Conservation (phyloP, 1,139 yeast species). For the Yamadazyma triangularis region DNA sequence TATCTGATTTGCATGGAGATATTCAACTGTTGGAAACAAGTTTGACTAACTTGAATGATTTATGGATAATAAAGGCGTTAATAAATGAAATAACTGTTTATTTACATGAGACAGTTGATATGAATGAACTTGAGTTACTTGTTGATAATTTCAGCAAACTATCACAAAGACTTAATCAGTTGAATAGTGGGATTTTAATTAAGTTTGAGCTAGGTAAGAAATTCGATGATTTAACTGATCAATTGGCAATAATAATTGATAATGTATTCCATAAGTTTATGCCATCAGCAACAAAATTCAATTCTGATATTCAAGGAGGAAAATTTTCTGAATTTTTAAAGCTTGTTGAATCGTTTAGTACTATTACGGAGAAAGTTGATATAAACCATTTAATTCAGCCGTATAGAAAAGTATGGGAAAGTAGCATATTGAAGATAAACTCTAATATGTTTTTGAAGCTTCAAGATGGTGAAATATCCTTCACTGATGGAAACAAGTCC, state of each 20-base stretch:
- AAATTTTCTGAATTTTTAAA: constrained; percentile 12
- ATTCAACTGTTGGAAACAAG: constrained; percentile 12
- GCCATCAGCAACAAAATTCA: constrained; percentile 20
- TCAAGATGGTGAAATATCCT: constrained; percentile 1
- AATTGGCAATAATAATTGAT: constrained; percentile 6
- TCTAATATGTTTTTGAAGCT: too few species aligned
- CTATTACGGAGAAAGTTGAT: constrained; percentile 8
- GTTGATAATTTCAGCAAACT: constrained; percentile 16
- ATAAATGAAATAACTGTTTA: constrained; percentile 18
- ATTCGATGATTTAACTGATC: constrained; percentile 7
- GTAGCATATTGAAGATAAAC: constrained; percentile 6
- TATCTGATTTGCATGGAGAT: constrained; percentile 19
- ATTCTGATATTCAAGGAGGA: constrained; percentile 10
- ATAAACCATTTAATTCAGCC: constrained; percentile 10
- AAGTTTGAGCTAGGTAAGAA: constrained; percentile 10
- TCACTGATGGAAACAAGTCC: constrained; percentile 1
- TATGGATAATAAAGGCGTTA: constrained; percentile 19
- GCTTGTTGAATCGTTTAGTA: constrained; percentile 9
- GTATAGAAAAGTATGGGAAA: constrained; percentile 17
- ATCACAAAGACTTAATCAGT: constrained; percentile 5
- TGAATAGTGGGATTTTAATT: constrained; percentile 8
- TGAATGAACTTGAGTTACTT: constrained; percentile 17
- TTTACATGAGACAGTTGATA: constrained; percentile 8
- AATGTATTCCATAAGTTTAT: constrained; percentile 12
- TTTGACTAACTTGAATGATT: constrained; percentile 16